phyloP scores from a whole-genome alignment of 2,329 filamentous ascomycete species.

The Aspergillus pseudonomiae region DNA sequence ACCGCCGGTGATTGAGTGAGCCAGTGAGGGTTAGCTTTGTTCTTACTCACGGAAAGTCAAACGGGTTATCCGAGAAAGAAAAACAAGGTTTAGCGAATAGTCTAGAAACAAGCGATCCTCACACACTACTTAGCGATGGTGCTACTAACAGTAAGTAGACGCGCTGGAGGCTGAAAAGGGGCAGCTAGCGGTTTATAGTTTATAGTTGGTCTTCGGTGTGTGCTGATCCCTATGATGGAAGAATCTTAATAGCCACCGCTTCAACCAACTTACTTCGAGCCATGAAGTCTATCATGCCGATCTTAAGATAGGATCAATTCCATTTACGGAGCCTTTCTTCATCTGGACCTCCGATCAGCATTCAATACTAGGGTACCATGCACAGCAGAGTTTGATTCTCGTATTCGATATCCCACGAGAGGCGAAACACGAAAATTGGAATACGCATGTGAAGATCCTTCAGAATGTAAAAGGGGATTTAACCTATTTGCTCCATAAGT shows the following conservation, averaged over 20 bases:
- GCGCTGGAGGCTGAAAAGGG: slow-evolving; percentile 1
- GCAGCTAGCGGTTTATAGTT: not conserved
- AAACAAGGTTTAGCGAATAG: not conserved
- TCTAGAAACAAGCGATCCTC: slow-evolving; percentile 1
- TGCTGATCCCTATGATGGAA: not conserved
- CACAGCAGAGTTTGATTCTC: not conserved
- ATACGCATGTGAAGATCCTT: not conserved
- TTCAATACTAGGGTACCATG: not conserved
- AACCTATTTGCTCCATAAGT: not conserved
- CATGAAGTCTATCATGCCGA: not conserved
- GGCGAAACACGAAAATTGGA: not conserved
- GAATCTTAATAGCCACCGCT: not conserved
- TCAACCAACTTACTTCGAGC: not conserved
- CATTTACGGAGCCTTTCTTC: not conserved
- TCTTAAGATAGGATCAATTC: not conserved
- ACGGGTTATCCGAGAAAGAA: not conserved
- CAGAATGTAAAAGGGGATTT: not conserved
- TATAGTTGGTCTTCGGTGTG: not conserved
- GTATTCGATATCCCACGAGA: not conserved
- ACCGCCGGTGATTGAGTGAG: no score
- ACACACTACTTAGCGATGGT: not conserved
- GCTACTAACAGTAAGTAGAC: not conserved
- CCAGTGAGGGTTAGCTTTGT: no score
- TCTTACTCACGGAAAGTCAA: no score
- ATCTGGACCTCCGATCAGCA: not conserved